phyloP scores from a whole-genome alignment of 805 yeast genomes.

The Kockiozyma suomiensis region DNA sequence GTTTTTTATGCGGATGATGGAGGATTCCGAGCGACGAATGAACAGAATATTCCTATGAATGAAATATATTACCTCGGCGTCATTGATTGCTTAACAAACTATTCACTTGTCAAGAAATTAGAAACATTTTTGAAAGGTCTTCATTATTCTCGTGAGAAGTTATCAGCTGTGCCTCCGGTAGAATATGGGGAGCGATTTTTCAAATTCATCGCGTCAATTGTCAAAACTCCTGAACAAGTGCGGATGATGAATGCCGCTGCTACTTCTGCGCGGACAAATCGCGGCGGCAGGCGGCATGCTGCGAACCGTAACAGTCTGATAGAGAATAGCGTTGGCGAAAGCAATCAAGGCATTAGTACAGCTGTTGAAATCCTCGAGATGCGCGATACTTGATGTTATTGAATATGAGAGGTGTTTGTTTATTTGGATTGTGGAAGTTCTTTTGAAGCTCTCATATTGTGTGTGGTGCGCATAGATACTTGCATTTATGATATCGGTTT shows the following conservation, averaged over 20 bases:
- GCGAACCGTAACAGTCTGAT: neutral
- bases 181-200: conserved; percentile 90
- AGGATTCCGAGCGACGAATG: conserved; percentile 76
- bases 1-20: conserved; percentile 79
- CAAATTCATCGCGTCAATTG: conserved; percentile 55
- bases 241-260: conserved; percentile 7
- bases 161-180: conserved; percentile 86
- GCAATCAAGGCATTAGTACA: neutral
- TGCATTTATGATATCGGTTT: neutral
- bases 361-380: neutral
- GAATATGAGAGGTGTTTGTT: neutral
- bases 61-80: conserved; percentile 88
- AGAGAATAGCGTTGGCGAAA: neutral
- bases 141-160: conserved; percentile 64
- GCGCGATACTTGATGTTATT: neutral
- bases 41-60: conserved; percentile 58
- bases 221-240: conserved; percentile 20
- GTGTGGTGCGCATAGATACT: neutral
- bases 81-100: conserved; percentile 84
- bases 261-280: neutral
- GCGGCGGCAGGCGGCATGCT: neutral
- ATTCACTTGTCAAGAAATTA: conserved; percentile 68
- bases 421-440: no score
- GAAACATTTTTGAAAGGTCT: conserved; percentile 87
- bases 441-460: no score